Conservation (phyloP, 2,329 filamentous ascomycete genomes). For the Colletotrichum zoysiae region DNA sequence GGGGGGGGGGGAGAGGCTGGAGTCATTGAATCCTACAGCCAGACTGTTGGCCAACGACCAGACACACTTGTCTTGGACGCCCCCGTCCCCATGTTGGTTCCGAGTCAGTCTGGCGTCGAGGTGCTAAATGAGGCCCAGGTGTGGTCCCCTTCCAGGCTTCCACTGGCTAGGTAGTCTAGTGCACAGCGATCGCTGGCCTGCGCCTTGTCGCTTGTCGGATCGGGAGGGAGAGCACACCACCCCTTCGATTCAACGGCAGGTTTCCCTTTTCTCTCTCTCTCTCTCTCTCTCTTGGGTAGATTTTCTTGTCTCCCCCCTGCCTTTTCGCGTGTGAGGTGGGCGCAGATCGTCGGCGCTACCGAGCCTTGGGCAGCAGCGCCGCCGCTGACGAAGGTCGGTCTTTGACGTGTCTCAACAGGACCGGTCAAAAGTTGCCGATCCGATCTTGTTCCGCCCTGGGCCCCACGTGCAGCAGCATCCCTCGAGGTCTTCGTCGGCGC, state of each 20-base stretch:
- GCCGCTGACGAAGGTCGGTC: constrained; percentile 28
- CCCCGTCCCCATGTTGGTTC: not conserved
- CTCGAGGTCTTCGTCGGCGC: not conserved
- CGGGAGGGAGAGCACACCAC: constrained; percentile 12
- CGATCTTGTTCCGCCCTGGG: not conserved
- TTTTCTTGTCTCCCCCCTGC: not conserved
- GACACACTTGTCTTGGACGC: not conserved
- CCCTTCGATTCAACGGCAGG: constrained; percentile 10
- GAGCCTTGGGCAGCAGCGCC: constrained; percentile 28
- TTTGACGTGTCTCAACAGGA: constrained; percentile 23
- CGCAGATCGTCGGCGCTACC: constrained; percentile 31
- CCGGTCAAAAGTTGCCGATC: constrained; percentile 13
- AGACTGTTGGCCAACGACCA: not conserved
- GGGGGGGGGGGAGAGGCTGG: constrained; percentile 1
- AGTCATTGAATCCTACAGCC: not conserved
- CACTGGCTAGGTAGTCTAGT: too few relatives aligned
- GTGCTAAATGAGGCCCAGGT: not conserved
- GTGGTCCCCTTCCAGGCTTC: too few relatives aligned
- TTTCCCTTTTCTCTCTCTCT: constrained; percentile 4
- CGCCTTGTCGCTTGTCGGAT: constrained; percentile 21
- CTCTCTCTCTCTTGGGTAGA: not conserved
- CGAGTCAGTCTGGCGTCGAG: constrained; percentile 21
- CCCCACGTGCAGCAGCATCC: constrained; percentile 11
- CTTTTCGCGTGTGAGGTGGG: constrained; percentile 6
- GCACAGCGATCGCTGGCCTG: constrained; percentile 13